Base-by-base conservation (phyloP, 768 basidiomycete genomes). In the Collybia sp. region DNA sequence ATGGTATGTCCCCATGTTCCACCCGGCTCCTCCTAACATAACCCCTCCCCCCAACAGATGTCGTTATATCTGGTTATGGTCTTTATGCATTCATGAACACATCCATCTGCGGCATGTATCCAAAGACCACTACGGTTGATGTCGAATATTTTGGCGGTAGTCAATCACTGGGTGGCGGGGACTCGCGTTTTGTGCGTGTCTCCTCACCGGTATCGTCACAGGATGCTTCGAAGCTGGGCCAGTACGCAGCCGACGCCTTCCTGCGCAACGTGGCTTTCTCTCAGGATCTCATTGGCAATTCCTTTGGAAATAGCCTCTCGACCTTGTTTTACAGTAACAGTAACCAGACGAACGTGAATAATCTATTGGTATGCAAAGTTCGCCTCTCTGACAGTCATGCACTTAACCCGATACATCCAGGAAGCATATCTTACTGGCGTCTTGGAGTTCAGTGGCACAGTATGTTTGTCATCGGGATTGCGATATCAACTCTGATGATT, bases 361-460 rank as follows among this genome's bases (percentile, higher is more conserved):
- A 58, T 13, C 42, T 55, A 32, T 30, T 58, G 44, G 56, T 58
- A 20, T 43, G 47, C 35, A 40, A 13, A 34, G 18, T 4, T 30
- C 34, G 20, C 13, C 41, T 12, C 19, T 11, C 32, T 37, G 6
- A 2, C 12, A 10, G 16, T 30, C 20, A 12, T 40, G 33, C 31
- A 12, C n/a, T 36, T 10, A 32, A 19, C 5, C 12, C n/a, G 25
- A 16, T 37, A 19, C 8, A 31, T 5, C 11, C 35, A 55, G 56
- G 50, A 45, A 34, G 40, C 51, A 30, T 59, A 59, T 36, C 49
- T 55, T n/a, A 33, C 51, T 38, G 55, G 55, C 25, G 53, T 57
- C 13, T 30, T 57, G 41, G 58, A 59, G 44, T 52, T 59, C 42
- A 55, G 58, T 37, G 50, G 47, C 12, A 59, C 58, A 15, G 58